Evolutionary conservation across 2,329 filamentous ascomycete species (phyloP), one percentile per base, ranked within the genome.

Genomic region (Fusarium ambrosium): DNA sequence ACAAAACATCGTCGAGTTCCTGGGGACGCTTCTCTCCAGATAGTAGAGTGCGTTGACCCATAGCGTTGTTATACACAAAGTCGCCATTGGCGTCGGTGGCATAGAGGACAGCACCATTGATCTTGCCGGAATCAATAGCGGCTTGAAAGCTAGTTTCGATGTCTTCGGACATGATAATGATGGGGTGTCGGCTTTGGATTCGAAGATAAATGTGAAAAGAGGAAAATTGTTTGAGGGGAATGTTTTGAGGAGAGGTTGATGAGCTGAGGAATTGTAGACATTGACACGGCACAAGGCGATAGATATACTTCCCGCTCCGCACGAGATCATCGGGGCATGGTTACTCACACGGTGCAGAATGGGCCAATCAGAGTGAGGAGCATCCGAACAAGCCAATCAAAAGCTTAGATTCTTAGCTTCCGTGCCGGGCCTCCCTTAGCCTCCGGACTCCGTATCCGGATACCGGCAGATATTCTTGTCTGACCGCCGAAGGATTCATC

Each of bases 21-120:
- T 84, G 82, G 0, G 85, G 82, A 0, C 66, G 68, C 48, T 83
- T 85, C 55, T 86, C 82, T 2, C 82, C 82, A 0, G 85, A 84
- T 0, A 85, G 74, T 2, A 87, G 77, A 7, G 80, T 85, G 18
- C 85, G 82, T 24, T 83, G 62, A 0, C 86, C 86, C 0, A 87
- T 39, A 0, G 82, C 74, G 56, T 81, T 82, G 61, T 84, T 78
- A 75, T 86, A 87, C 20, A 77, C 67, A 64, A 87, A 87, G 41
- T 70, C 62, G 32, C 84, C 83, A 3, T 79, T 65, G 8, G 80
- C 70, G 66, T 87, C 79, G 27, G 81, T 84, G 39, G 84, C 84
- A 63, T 81, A 85, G 48, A 87, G 75, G 8, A 86, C 75, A 34
- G 82, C 86, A 18, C 85, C 85, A 39, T 85, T 82, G 77, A 87